phyloP scores from a whole-genome alignment of 306 rosid species.

The Erythrophleum fordii region DNA sequence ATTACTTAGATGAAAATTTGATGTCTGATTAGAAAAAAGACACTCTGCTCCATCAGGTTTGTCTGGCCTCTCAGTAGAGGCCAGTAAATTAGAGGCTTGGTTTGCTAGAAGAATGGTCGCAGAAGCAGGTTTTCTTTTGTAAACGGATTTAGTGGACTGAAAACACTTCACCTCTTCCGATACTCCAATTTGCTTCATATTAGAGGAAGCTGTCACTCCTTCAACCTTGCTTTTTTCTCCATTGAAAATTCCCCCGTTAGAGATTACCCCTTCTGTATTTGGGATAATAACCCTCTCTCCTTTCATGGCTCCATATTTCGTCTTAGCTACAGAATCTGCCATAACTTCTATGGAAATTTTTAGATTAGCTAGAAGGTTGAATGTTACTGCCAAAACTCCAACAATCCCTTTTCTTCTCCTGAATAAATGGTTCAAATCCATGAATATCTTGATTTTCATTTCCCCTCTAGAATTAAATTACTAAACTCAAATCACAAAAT shows the following conservation, averaged over 20 bases:
- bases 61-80: constrained; percentile 43
- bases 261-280: constrained; percentile 49
- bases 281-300: neutral
- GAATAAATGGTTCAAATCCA: constrained; percentile 40
- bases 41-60: neutral
- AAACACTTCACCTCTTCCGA: too few species aligned
- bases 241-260: constrained; percentile 41
- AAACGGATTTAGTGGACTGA: constrained; percentile 49
- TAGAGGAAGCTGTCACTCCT: too few species aligned
- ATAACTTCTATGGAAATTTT: constrained; percentile 86
- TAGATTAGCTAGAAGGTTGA: constrained; percentile 69
- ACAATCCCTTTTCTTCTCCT: constrained; percentile 61
- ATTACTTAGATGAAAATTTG: constrained; percentile 44
- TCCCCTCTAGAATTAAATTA: constrained; percentile 17
- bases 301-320: neutral
- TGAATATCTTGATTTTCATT: constrained; percentile 20
- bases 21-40: constrained; percentile 46
- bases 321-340: constrained; percentile 52
- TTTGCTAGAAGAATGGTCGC: constrained; percentile 50
- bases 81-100: constrained; percentile 47
- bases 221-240: constrained; percentile 45
- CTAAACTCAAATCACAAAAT: constrained; percentile 25
- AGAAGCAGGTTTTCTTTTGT: constrained; percentile 43
- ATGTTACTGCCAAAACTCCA: constrained; percentile 67
- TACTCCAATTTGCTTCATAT: too few species aligned